Evolutionary conservation across 441 rosid genomes (phyloP).

Genomic region (Populus hybrid): DNA sequence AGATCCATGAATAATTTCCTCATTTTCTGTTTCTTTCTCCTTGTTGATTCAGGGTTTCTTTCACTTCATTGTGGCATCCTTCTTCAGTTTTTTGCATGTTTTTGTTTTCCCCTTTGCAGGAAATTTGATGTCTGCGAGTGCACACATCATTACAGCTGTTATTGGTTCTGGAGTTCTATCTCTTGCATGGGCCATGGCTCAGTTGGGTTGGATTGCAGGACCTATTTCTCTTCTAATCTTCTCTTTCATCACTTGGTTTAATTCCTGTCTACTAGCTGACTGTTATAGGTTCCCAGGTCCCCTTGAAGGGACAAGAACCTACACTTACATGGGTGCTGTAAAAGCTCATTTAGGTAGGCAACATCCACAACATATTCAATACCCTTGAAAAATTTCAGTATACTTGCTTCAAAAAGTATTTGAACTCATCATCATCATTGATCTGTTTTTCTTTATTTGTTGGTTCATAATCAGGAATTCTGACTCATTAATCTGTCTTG

Average conservation of each 20-base stretch:
- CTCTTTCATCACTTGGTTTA: slow-evolving; percentile 24
- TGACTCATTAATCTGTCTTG: background rate
- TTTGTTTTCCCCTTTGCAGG: slow-evolving; percentile 16
- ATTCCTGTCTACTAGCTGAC: slow-evolving; percentile 32
- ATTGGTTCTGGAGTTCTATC: slow-evolving; percentile 45
- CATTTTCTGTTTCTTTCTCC: background rate
- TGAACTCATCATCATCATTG: background rate
- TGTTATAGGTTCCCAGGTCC: slow-evolving; percentile 30
- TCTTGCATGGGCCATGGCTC: slow-evolving; percentile 40
- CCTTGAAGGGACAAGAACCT: slow-evolving; percentile 25
- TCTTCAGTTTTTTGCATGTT: background rate
- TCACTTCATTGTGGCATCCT: background rate
- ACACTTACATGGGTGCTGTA: slow-evolving; percentile 28
- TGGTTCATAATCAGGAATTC: background rate
- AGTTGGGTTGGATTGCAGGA: slow-evolving; percentile 43
- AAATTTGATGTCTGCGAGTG: slow-evolving; percentile 30
- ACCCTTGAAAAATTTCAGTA: background rate
- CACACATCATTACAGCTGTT: slow-evolving; percentile 41
- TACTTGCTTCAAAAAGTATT: background rate
- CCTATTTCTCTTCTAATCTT: slow-evolving; percentile 14
- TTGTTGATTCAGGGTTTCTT: background rate
- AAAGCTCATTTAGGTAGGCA: slow-evolving; percentile 32
- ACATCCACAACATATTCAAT: background rate
- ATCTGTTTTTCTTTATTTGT: background rate
- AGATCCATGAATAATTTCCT: background rate